Evolutionary conservation across 1,284 basidiomycete species (phyloP).

Genomic region (Boletus semigastroideus): DNA sequence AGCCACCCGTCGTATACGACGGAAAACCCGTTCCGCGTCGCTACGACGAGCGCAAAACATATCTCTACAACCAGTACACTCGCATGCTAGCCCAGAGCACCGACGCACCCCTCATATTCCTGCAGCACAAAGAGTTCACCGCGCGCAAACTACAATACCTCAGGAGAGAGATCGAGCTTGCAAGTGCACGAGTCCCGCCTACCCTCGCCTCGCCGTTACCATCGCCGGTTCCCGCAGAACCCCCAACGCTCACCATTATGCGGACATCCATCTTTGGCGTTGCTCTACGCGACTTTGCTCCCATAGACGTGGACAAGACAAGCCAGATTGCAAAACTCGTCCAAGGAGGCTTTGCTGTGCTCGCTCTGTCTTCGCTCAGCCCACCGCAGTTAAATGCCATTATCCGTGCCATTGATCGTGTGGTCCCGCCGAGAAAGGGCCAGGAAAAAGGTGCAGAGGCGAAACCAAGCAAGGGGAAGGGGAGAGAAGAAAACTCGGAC

Average conservation of each 20-base stretch:
- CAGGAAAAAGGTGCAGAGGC: conserved; percentile 43
- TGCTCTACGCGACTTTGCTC: conserved; percentile 58
- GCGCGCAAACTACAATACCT: conserved; percentile 62
- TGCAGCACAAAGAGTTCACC: conserved; percentile 70
- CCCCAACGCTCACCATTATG: conserved; percentile 61
- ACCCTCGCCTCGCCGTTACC: conserved; percentile 44
- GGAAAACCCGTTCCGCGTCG: conserved; percentile 56
- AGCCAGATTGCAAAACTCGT: conserved; percentile 54
- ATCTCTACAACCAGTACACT: conserved; percentile 74
- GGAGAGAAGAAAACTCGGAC: conserved; percentile 57
- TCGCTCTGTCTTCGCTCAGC: conserved; percentile 65
- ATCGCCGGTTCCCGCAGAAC: conserved; percentile 28
- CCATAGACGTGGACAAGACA: conserved; percentile 48
- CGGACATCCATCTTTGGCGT: conserved; percentile 73
- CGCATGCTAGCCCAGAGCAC: conserved; percentile 56
- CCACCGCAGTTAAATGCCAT: conserved; percentile 69
- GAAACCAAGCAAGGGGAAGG: conserved; percentile 41
- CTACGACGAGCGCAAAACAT: conserved; percentile 71
- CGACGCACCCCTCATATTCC: conserved; percentile 62
- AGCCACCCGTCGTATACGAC: conserved; percentile 49
- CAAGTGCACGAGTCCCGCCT: conserved; percentile 47
- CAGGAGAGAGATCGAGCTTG: conserved; percentile 59
- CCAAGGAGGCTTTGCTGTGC: conserved; percentile 61
- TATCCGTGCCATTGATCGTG: conserved; percentile 65
- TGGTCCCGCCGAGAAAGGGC: conserved; percentile 56